These are phyloP conservation scores for Porphyra umbilicalis DNA, from an alignment of 31 red algal species.

Conservation along the genomic window DNA sequence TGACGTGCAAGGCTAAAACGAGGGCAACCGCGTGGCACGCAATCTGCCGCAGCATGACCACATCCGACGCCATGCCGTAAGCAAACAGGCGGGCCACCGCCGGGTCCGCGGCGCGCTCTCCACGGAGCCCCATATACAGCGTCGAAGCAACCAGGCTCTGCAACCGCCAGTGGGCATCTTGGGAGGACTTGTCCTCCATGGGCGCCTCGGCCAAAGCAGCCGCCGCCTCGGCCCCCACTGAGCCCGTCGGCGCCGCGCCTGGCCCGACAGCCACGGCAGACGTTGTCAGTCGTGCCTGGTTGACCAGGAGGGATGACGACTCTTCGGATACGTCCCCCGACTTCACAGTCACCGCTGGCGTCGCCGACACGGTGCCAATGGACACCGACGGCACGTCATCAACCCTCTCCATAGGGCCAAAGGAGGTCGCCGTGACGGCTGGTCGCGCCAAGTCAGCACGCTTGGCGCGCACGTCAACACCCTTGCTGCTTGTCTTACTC, in stretches of 20 bases:
- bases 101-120: slow-evolving; percentile 36
- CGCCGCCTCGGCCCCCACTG: neutral
- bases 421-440: neutral
- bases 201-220: neutral
- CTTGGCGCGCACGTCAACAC: neutral
- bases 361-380: neutral
- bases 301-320: neutral
- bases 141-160: slow-evolving; percentile 58
- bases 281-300: neutral
- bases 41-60: slow-evolving; percentile 66
- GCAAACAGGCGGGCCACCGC: slow-evolving; percentile 57
- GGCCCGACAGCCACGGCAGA: neutral
- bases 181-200: slow-evolving; percentile 2
- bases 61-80: slow-evolving; percentile 54
- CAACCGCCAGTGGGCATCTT: slow-evolving; percentile 60
- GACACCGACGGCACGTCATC: neutral
- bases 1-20: slow-evolving; percentile 49
- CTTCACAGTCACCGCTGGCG: neutral
- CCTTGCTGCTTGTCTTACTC: neutral
- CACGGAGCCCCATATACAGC: slow-evolving; percentile 51
- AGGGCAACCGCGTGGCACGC: slow-evolving; percentile 35
- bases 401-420: neutral
- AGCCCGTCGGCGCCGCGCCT: neutral
- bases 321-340: neutral
- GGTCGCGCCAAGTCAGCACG: neutral